A percentile compares a stretch with the other conserved stretches of the same genome.
phyloP scores from a whole-genome alignment of 352 stramenopile species.

The Phytophthora pinifolia region DNA sequence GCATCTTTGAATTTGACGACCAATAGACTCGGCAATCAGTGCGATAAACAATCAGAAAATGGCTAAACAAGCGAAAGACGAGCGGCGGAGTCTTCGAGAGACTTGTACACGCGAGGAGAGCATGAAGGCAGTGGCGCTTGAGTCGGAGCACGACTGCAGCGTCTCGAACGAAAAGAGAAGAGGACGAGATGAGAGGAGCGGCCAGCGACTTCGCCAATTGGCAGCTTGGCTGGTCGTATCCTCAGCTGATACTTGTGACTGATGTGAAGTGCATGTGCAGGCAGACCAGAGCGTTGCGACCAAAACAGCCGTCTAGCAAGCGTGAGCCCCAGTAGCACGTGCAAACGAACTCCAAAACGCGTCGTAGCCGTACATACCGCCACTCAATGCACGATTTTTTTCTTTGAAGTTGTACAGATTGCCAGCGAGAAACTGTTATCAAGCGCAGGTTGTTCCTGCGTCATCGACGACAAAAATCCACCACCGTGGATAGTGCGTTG shows the following conservation, averaged over 20 bases:
- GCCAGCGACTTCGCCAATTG: no score
- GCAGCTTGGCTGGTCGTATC: no score
- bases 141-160: no score
- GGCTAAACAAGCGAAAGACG: constrained; percentile 10
- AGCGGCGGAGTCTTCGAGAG: neutral
- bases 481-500: no score
- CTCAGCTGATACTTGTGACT: no score
- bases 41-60: constrained; percentile 24
- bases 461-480: neutral
- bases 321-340: no score
- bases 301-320: no score
- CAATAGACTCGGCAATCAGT: constrained; percentile 44
- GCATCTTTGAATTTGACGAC: constrained; percentile 81
- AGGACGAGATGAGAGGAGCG: no score
- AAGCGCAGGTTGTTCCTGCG: constrained; percentile 1
- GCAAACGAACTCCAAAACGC: no score
- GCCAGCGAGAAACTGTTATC: constrained; percentile 19
- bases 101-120: constrained; percentile 1
- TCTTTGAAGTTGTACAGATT: constrained; percentile 10
- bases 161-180: no score
- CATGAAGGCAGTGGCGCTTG: neutral
- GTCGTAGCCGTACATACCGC: neutral
- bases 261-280: no score
- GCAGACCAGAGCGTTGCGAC: no score
- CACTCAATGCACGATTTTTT: constrained; percentile 10